Conservation (phyloP, 306 rosid genomes). For the Biancaea sappan region DNA sequence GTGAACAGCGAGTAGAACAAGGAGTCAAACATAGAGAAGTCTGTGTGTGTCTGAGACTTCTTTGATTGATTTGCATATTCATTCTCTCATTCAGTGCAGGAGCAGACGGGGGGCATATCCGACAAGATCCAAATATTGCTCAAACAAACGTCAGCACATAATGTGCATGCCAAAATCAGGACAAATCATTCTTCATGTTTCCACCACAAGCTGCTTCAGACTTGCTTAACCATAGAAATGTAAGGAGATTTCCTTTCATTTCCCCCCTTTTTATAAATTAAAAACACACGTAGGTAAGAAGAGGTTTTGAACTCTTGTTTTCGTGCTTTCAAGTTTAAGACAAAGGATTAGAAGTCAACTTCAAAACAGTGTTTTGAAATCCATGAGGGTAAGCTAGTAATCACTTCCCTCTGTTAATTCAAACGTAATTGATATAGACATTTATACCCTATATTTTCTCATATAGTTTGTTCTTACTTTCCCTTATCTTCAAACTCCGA, state of each 20-base stretch:
- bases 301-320: background rate
- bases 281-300: no score
- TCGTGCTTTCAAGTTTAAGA: background rate
- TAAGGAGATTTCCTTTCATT: background rate
- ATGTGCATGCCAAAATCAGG: background rate
- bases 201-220: background rate
- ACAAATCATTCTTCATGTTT: background rate
- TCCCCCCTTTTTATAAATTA: background rate
- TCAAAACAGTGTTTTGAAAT: background rate
- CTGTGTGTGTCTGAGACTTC: constrained; percentile 12
- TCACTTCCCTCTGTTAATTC: background rate
- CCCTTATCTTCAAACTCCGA: background rate
- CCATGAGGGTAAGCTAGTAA: background rate
- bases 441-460: background rate
- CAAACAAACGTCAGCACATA: background rate
- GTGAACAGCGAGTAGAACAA: background rate
- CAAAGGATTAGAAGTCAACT: background rate
- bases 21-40: constrained; percentile 8
- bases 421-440: background rate
- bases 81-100: constrained; percentile 24
- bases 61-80: constrained; percentile 15
- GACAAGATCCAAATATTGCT: constrained; percentile 29
- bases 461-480: background rate
- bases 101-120: constrained; percentile 27
- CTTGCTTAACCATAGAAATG: background rate